Percentiles rank a stretch among this genome's conserved stretches.
Evolutionary conservation across 148 eudicot genomes (phyloP).

Genomic region (Beta vulgaris): DNA sequence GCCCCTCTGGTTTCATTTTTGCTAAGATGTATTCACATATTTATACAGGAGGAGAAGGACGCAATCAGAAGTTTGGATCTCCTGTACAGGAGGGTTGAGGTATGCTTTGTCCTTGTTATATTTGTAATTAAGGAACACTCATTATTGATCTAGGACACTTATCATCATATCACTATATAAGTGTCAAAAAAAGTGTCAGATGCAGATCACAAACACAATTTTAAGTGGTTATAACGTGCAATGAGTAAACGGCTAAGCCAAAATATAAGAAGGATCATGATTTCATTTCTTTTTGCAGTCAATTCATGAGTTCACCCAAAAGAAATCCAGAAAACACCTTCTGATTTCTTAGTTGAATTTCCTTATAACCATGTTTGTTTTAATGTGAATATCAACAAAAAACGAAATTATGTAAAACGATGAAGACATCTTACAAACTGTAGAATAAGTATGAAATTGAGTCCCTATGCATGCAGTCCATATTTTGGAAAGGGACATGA

Average conservation of each 20-base stretch:
- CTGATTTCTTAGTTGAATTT: not conserved
- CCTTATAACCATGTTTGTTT: not conserved
- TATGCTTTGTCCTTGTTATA: constrained; percentile 27
- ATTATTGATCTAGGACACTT: not conserved
- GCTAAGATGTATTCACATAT: constrained; percentile 13
- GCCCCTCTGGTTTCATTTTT: not conserved
- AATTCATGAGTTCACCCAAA: not conserved
- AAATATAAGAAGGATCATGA: too few relatives aligned
- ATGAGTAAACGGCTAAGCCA: too few relatives aligned
- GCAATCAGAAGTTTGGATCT: constrained; percentile 96
- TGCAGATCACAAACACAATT: not conserved
- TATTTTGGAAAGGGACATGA: constrained; percentile 5
- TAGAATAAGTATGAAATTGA: not conserved
- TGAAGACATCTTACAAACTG: not conserved
- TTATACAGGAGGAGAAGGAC: constrained; percentile 82
- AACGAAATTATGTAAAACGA: not conserved
- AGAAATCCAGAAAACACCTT: not conserved
- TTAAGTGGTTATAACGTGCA: too few relatives aligned
- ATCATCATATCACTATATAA: too few relatives aligned
- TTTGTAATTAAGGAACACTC: not conserved
- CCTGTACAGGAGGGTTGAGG: constrained; percentile 96
- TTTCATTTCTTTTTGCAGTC: too few relatives aligned
- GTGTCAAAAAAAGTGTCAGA: not conserved
- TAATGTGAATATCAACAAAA: not conserved
- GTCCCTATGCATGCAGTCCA: not conserved